A percentile compares a stretch with the other conserved stretches of the same genome.
phyloP scores from a whole-genome alignment of 805 yeast species.

The Kodamaea sagamina region DNA sequence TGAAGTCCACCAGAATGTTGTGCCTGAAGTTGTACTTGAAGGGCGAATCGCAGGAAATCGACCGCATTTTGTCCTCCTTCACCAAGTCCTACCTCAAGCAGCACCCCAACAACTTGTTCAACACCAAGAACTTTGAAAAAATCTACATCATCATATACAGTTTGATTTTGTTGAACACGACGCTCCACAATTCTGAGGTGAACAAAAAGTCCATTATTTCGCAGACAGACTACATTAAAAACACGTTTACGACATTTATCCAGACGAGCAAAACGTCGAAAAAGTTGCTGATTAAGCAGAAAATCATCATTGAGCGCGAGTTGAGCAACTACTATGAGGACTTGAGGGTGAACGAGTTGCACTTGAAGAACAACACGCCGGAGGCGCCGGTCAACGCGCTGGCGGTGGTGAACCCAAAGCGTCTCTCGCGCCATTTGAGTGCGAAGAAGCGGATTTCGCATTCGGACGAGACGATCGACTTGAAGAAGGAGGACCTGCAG shows the following conservation, averaged over 20 bases:
- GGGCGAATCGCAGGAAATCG: constrained; percentile 84
- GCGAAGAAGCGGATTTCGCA: constrained; percentile 7
- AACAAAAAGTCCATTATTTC: constrained; percentile 40
- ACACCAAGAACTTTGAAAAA: constrained; percentile 52
- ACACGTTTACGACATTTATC: constrained; percentile 44
- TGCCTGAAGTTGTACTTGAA: constrained; percentile 70
- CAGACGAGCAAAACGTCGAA: constrained; percentile 35
- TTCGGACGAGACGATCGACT: constrained; percentile 8
- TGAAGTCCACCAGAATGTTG: constrained; percentile 57
- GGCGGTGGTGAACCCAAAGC: constrained; percentile 5
- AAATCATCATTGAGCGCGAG: constrained; percentile 47
- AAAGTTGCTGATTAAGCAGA: constrained; percentile 37
- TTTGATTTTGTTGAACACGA: constrained; percentile 72
- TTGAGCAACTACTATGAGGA: constrained; percentile 48
- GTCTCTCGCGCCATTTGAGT: constrained; percentile 15
- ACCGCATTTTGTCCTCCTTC: constrained; percentile 68
- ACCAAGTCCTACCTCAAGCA: constrained; percentile 60
- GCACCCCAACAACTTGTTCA: constrained; percentile 51
- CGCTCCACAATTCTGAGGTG: constrained; percentile 59
- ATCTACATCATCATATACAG: constrained; percentile 73
- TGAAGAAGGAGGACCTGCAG: constrained; percentile 6
- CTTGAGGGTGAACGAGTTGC: constrained; percentile 39
- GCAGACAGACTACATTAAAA: constrained; percentile 43
- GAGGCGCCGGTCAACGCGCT: constrained; percentile 8
- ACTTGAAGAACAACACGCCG: constrained; percentile 29